Percentiles rank a stretch among this genome's conserved stretches.
Evolutionary conservation across 2,329 filamentous ascomycete genomes (phyloP).

Genomic region (Trichoderma breve): DNA sequence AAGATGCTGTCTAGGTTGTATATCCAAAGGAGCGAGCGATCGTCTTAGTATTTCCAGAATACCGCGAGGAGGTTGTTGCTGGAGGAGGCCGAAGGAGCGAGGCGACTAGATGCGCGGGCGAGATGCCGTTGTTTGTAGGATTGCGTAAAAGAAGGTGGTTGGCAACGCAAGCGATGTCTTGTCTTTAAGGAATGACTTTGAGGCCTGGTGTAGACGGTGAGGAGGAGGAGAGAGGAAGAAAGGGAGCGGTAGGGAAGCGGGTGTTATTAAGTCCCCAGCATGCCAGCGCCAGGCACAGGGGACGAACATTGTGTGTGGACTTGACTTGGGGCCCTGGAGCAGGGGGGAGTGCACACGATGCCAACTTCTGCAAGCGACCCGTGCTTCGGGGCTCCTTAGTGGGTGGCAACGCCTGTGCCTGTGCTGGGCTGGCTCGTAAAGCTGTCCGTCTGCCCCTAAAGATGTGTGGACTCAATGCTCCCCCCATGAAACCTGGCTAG

Average conservation of each 20-base stretch:
- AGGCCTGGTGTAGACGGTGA: constrained; percentile 17
- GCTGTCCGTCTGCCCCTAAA: background rate
- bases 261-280: constrained; percentile 24
- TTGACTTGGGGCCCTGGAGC: background rate
- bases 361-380: background rate
- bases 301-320: background rate
- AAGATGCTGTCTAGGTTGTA: constrained; percentile 7
- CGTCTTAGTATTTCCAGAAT: constrained; percentile 23
- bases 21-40: constrained; percentile 6
- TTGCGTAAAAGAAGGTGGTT: constrained; percentile 20
- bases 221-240: constrained; percentile 14
- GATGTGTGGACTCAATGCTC: background rate
- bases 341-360: background rate
- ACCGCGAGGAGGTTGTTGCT: constrained; percentile 9
- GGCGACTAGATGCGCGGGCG: constrained; percentile 16
- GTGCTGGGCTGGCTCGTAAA: background rate
- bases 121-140: background rate
- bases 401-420: background rate
- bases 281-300: background rate
- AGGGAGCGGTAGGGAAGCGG: constrained; percentile 23
- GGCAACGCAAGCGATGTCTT: constrained; percentile 18
- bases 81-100: constrained; percentile 15
- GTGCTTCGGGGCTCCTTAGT: background rate
- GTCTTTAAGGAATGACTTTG: constrained; percentile 27
- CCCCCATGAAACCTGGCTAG: background rate